Conservation (phyloP, 2,329 filamentous ascomycete genomes). For the Aquanectria penicillioides region DNA sequence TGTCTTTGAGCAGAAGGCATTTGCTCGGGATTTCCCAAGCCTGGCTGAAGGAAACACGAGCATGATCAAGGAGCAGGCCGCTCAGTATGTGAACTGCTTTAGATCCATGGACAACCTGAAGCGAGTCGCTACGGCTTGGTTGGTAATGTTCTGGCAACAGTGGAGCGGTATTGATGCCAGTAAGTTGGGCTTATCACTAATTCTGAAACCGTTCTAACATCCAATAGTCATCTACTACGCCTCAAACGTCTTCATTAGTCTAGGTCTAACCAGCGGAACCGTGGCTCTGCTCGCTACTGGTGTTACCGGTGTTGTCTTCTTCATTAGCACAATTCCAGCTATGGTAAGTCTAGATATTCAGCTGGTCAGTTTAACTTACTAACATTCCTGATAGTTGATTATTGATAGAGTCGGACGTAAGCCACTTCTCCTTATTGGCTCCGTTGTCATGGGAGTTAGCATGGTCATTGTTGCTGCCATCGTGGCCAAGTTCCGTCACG, state of each 20-base stretch:
- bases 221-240: constrained; percentile 57
- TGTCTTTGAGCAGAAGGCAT: constrained; percentile 77
- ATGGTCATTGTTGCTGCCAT: constrained; percentile 54
- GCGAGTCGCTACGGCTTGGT: constrained; percentile 70
- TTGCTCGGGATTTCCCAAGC: constrained; percentile 66
- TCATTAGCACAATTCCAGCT: constrained; percentile 50
- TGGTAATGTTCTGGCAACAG: constrained; percentile 70
- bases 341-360: constrained; percentile 31
- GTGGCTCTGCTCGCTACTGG: constrained; percentile 73
- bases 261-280: constrained; percentile 70
- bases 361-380: background rate
- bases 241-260: constrained; percentile 69
- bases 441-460: constrained; percentile 48
- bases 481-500: constrained; percentile 49
- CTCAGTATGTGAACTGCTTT: constrained; percentile 54
- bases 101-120: constrained; percentile 61
- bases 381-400: constrained; percentile 27
- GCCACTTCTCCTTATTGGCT: constrained; percentile 50
- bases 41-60: constrained; percentile 53
- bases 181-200: constrained; percentile 24
- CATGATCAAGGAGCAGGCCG: constrained; percentile 55
- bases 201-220: background rate
- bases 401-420: constrained; percentile 54
- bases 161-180: constrained; percentile 38
- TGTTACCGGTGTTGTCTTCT: constrained; percentile 76